A percentile compares a stretch with the other conserved stretches of the same genome.
Evolutionary conservation across 208 protist genomes (phyloP).

Genomic region (Acanthamoeba royreba): DNA sequence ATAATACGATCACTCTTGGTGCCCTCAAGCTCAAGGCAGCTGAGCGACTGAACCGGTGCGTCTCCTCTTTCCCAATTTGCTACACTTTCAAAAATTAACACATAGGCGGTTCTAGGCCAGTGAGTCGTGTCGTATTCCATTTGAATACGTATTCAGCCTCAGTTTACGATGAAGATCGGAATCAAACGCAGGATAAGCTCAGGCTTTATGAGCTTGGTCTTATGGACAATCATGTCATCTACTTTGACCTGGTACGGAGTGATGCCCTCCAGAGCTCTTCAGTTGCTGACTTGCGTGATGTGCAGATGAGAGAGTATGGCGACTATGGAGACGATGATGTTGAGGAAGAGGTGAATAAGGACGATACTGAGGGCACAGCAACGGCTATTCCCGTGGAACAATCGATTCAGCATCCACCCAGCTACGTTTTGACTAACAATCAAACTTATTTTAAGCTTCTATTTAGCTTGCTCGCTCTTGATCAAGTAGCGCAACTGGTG

Average conservation of each 20-base stretch:
- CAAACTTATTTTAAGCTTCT: conserved; percentile 28
- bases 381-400: not conserved
- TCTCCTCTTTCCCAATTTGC: not conserved
- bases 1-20: not conserved
- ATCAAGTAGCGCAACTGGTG: not conserved
- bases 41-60: not conserved
- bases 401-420: not conserved
- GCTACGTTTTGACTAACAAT: conserved; percentile 9
- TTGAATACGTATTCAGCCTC: not conserved
- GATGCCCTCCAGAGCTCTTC: not conserved
- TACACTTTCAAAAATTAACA: not conserved
- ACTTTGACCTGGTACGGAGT: not conserved
- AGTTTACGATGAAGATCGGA: not conserved
- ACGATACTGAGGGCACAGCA: not conserved
- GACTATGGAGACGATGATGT: not conserved
- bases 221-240: not conserved
- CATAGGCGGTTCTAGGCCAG: not conserved
- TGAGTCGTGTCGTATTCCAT: not conserved
- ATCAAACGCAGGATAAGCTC: not conserved
- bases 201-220: not conserved
- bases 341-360: not conserved
- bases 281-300: too few relatives aligned
- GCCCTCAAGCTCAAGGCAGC: not conserved
- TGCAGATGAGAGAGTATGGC: not conserved
- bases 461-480: not conserved